Evolutionary conservation across 768 basidiomycete species (phyloP).

Genomic region (Suillus hirtellus): DNA sequence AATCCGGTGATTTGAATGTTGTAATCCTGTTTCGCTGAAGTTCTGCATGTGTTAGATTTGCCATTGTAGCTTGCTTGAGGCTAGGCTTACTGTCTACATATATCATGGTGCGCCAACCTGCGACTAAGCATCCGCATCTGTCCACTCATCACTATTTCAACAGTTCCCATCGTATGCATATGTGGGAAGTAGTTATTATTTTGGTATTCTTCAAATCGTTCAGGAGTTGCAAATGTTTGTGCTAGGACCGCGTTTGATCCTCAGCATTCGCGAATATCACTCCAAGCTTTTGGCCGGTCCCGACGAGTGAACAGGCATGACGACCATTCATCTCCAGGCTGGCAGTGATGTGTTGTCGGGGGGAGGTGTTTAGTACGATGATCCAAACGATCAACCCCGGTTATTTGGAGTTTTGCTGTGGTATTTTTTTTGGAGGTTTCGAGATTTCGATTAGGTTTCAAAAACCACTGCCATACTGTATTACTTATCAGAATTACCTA

Average conservation of each 20-base stretch:
- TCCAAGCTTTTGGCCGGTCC: not conserved
- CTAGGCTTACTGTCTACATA: not conserved
- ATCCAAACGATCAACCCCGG: not conserved
- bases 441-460: not conserved
- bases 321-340: not conserved
- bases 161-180: not conserved
- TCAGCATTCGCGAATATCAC: not conserved
- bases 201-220: not conserved
- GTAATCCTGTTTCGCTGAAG: not conserved
- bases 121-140: not conserved
- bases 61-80: not conserved
- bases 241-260: not conserved
- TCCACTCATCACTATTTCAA: not conserved
- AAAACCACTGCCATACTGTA: not conserved
- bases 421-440: not conserved
- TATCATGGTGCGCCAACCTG: not conserved
- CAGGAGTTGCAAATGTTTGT: not conserved
- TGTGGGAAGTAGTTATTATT: not conserved
- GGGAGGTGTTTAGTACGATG: not conserved
- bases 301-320: not conserved
- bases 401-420: not conserved
- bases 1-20: not conserved
- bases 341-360: not conserved
- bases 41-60: not conserved
- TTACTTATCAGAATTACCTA: not conserved